phyloP scores from a whole-genome alignment of 768 basidiomycete genomes.

The Guyanaporus albipodus region DNA sequence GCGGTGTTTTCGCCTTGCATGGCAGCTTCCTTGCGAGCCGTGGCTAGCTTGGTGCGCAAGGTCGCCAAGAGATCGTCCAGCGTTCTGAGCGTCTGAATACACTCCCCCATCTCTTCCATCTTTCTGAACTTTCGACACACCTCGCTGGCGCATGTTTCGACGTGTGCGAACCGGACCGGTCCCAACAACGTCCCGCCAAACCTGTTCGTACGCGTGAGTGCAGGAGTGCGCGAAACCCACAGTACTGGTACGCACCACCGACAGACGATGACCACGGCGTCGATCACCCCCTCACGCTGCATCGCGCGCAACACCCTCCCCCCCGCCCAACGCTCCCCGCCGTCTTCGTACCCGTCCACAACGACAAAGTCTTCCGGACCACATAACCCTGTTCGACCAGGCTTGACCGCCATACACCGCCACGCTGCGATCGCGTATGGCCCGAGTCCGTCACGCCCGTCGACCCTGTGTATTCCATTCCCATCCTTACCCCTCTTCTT shows the following conservation, averaged over 20 bases:
- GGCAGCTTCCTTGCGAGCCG: neutral
- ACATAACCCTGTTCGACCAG: conserved; percentile 57
- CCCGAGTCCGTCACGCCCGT: neutral
- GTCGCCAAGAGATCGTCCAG: conserved; percentile 59
- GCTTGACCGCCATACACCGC: conserved; percentile 71
- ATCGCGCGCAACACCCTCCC: conserved; percentile 60
- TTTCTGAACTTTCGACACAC: conserved; percentile 67
- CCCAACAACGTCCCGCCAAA: conserved; percentile 81
- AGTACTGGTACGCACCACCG: conserved; percentile 44
- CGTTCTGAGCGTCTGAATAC: conserved; percentile 48
- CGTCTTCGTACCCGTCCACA: conserved; percentile 60
- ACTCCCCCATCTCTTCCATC: conserved; percentile 65
- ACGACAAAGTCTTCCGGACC: conserved; percentile 79
- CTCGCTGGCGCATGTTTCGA: conserved; percentile 70
- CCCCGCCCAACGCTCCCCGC: conserved; percentile 74
- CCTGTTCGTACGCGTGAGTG: conserved; percentile 40
- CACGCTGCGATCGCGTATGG: conserved; percentile 75
- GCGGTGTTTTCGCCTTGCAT: neutral
- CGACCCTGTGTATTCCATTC: neutral
- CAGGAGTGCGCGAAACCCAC: neutral
- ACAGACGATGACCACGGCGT: conserved; percentile 76
- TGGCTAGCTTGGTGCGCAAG: conserved; percentile 45
- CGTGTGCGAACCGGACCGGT: conserved; percentile 70
- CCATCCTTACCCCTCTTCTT: neutral
- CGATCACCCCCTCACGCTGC: conserved; percentile 64